Percentiles rank a stretch among this genome's conserved stretches.
These are phyloP conservation scores for Termitomyces sp. DNA, from an alignment of 768 basidiomycete genomes.

Conservation along the genomic window DNA sequence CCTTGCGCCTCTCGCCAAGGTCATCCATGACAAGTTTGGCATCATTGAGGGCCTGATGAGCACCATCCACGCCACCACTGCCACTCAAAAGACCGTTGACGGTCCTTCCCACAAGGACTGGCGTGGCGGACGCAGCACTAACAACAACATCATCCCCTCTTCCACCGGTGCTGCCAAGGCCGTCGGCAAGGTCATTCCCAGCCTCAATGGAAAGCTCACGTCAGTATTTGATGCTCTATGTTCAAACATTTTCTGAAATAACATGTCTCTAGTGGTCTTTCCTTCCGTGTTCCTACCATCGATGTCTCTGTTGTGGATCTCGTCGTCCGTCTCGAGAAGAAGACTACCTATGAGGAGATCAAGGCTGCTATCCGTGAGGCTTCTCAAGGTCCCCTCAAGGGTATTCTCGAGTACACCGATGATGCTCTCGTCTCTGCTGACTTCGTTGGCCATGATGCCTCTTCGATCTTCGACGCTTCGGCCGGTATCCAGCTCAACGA, in stretches of 20 bases:
- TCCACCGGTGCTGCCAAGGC: slow-evolving; percentile 99
- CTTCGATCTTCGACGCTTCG: slow-evolving; percentile 90
- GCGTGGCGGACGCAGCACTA: slow-evolving; percentile 94
- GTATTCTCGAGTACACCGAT: slow-evolving; percentile 87
- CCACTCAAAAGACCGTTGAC: slow-evolving; percentile 93
- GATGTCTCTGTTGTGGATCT: slow-evolving; percentile 99
- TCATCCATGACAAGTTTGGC: slow-evolving; percentile 94
- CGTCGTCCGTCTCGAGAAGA: slow-evolving; percentile 86
- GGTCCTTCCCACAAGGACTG: slow-evolving; percentile 95
- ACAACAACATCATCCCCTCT: slow-evolving; percentile 98
- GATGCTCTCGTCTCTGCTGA: slow-evolving; percentile 93
- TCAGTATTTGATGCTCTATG: slow-evolving; percentile 31
- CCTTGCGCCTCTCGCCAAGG: slow-evolving; percentile 97
- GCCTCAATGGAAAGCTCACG: slow-evolving; percentile 97
- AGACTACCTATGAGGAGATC: slow-evolving; percentile 85
- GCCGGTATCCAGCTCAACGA: slow-evolving; percentile 91
- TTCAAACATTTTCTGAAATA: background rate
- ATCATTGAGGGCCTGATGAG: slow-evolving; percentile 98
- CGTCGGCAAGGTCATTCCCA: slow-evolving; percentile 96
- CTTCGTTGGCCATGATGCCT: slow-evolving; percentile 73
- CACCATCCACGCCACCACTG: slow-evolving; percentile 95
- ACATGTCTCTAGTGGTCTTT: slow-evolving; percentile 56
- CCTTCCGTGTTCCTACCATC: slow-evolving; percentile 96
- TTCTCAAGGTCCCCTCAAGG: slow-evolving; percentile 61
- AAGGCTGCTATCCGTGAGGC: slow-evolving; percentile 81